A percentile compares a stretch with the other conserved stretches of the same genome.
Conservation (phyloP, 208 protist genomes). For the Naegleria gruberi region DNA sequence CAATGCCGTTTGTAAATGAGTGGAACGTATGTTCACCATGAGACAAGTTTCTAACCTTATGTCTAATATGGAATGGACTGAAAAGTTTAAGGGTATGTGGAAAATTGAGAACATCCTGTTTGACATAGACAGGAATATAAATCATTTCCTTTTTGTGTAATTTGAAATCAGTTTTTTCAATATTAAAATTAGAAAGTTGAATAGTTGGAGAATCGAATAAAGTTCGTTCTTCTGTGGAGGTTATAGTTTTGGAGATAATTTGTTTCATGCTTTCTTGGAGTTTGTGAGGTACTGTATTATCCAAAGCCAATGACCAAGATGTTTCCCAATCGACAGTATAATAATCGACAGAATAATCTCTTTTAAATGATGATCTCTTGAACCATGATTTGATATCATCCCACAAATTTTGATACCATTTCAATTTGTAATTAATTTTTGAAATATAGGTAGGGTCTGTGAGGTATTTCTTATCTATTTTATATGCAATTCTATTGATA, state of each 20-base stretch:
- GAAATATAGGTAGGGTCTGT: neutral
- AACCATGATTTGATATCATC: neutral
- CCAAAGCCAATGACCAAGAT: neutral
- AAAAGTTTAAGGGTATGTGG: neutral
- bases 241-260: neutral
- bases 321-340: neutral
- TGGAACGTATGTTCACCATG: neutral
- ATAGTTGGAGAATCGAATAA: neutral
- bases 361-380: neutral
- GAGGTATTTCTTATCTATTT: neutral
- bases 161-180: neutral
- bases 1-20: neutral
- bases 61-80: neutral
- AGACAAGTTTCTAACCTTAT: neutral
- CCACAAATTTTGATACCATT: neutral
- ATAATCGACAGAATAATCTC: neutral
- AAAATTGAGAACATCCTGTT: neutral
- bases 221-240: neutral
- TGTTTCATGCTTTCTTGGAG: neutral
- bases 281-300: neutral
- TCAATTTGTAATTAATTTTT: neutral
- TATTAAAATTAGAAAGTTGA: neutral
- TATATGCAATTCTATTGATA: neutral
- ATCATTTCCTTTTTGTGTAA: neutral
- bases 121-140: neutral